Evolutionary conservation across 768 basidiomycete genomes (phyloP), one percentile per base, ranked within the genome.

Genomic region (Hericium alpestre): DNA sequence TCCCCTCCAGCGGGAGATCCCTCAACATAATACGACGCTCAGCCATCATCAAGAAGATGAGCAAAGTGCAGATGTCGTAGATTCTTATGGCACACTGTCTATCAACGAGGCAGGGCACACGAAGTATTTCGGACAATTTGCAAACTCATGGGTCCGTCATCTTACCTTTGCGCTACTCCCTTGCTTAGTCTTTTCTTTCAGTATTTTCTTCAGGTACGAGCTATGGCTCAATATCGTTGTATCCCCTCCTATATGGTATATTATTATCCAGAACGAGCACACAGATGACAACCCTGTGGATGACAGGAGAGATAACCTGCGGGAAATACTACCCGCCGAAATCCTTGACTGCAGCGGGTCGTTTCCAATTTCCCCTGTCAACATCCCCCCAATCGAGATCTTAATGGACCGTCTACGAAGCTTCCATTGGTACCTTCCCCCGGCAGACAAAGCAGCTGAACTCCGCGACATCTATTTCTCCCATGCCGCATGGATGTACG

Each of bases 81-180:
- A 89, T 67, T 86, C 88, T 10, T 89, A 89, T 66, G 88, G 88
- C 18, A 86, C 87, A 0, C 71, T 90, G n/a, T 81, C 83, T 11
- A 86, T 90, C 62, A 84, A 76, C 50, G 71, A 84, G 20, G 81
- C 83, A 1, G 88, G 88, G 7, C 79, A 82, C 48, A 79, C 87
- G 22, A 89, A 85, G 65, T 90, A 86, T 64, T 88, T 78, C 61
- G 87, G 87, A 11, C 83, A 83, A 37, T 86, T 77, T 22, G 87
- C 87, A 20, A 87, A 83, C 61, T 89, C 87, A 12, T 87, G 81
- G 81, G 87, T 88, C 64, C 60, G 82, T 68, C 22, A 47, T 51
- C 39, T 52, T 48, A 50, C 51, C 23, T 7, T n/a, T 43, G n/a
- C n/a, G 41, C 37, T 11, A 22, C 59, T 54, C 56, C 66, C 32